Conservation (phyloP, 1,139 yeast genomes). For the Trichomonascaceae sp. region DNA sequence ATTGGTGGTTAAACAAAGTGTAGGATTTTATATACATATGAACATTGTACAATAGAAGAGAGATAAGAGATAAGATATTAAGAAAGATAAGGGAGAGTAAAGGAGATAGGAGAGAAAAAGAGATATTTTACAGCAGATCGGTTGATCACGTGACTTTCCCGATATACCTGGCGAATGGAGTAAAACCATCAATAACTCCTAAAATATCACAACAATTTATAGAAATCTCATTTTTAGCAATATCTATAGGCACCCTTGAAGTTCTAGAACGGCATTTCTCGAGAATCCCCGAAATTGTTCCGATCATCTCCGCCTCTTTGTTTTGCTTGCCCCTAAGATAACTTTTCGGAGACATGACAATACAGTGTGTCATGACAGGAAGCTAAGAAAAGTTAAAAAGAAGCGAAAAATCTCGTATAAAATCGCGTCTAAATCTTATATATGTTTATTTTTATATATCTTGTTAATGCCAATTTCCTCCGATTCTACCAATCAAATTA, state of each 20-base stretch:
- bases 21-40: not conserved
- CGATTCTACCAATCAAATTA: not conserved
- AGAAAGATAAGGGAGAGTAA: not conserved
- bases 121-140: no score
- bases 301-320: not conserved
- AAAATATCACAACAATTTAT: no score
- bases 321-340: not conserved
- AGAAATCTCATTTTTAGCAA: no score
- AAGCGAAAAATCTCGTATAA: not conserved
- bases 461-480: not conserved
- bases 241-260: no score
- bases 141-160: no score
- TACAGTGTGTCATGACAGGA: not conserved
- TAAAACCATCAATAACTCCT: no score
- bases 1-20: not conserved
- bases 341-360: not conserved
- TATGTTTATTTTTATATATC: no score
- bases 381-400: not conserved
- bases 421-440: not conserved
- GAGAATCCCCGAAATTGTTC: not conserved
- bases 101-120: no score
- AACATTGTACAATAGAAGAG: not conserved
- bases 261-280: not conserved
- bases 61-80: not conserved
- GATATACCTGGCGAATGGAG: no score